Base-by-base conservation (phyloP, 2,329 filamentous ascomycete genomes). In the Fusarium sp. region DNA sequence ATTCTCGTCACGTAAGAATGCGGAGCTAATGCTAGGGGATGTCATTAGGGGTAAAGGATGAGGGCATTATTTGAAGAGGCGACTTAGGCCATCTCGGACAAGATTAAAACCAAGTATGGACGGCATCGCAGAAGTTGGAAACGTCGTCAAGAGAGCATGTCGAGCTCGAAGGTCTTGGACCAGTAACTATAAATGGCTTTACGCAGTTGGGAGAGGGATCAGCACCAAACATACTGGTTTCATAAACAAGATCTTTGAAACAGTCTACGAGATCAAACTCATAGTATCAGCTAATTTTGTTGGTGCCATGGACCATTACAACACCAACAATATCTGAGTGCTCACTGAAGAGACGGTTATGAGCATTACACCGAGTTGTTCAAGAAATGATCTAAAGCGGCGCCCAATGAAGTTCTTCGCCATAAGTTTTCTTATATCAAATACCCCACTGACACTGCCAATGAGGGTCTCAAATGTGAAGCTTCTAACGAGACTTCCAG, bases 221-320 rank as follows among this genome's bases (percentile, higher is more conserved):
- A 28, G 72, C 59, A 7, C 71, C 71, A 38, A 74, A 74, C 4
- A 56, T 50, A 56, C 67, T 22, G 16, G 7, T 11, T 18, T 30
- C 26, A 26, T 59, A 14, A 62, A 41, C 31, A 53, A 14, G 18
- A 16, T 28, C 39, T 16, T 18, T 7, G 7, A 10, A 45, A 11
- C 4, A 48, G n/a, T 30, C 22, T 48, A 28, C 13, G 28, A 41
- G 28, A 31, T 30, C 28, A 48, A 31, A 15, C 38, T 48, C 45
- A 74, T 79, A 2, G 87, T 88, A 75, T 89, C 88, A 72, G 89
- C 88, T 8, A 90, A 80, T 14, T 0, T 85, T 88, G 70, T 90
- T 88, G 6, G 88, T 90, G n/a, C 88, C 88, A 71, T 82, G 79
- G 12, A 71, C 44, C 72, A 71, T 75, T n/a, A 73, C 59, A 14